Percentiles rank a stretch among this genome's conserved stretches.
phyloP scores from a whole-genome alignment of 2,329 filamentous ascomycete genomes.

The Fusarium nodosum region DNA sequence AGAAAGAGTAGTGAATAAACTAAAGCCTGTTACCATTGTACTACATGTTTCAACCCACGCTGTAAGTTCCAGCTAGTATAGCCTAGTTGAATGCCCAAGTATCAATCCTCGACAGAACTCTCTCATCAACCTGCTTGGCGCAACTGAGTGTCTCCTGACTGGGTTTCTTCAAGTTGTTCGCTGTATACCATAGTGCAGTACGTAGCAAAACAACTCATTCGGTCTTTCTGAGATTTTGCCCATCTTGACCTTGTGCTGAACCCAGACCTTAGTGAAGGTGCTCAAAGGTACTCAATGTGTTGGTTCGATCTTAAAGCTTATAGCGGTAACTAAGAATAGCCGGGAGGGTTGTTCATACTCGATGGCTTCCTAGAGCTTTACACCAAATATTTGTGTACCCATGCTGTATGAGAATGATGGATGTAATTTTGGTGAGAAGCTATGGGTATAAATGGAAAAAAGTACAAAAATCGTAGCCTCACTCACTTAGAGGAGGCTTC shows the following conservation, averaged over 20 bases:
- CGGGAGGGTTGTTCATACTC: not conserved
- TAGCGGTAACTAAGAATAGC: not conserved
- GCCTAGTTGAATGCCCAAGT: not conserved
- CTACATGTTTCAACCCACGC: not conserved
- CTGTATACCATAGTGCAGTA: not conserved
- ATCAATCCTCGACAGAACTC: not conserved
- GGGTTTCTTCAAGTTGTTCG: too few species aligned
- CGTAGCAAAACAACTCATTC: too few species aligned
- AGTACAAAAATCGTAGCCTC: constrained; percentile 16
- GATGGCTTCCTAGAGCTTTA: not conserved
- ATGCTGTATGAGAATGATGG: not conserved
- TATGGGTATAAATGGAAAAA: not conserved
- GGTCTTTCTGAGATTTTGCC: not conserved
- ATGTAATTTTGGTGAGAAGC: not conserved
- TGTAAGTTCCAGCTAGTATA: not conserved
- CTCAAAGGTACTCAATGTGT: not conserved
- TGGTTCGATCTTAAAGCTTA: not conserved
- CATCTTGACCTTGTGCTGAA: not conserved
- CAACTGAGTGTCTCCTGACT: not conserved
- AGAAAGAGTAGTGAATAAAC: constrained; percentile 13
- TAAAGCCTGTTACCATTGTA: not conserved
- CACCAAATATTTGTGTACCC: too few species aligned
- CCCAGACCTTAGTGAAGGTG: not conserved
- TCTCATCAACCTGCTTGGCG: not conserved
- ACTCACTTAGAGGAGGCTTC: constrained; percentile 5